Percentiles rank a stretch among this genome's conserved stretches.
Conservation (phyloP, 1,284 basidiomycete species). For the Apiotrichum brassicae region DNA sequence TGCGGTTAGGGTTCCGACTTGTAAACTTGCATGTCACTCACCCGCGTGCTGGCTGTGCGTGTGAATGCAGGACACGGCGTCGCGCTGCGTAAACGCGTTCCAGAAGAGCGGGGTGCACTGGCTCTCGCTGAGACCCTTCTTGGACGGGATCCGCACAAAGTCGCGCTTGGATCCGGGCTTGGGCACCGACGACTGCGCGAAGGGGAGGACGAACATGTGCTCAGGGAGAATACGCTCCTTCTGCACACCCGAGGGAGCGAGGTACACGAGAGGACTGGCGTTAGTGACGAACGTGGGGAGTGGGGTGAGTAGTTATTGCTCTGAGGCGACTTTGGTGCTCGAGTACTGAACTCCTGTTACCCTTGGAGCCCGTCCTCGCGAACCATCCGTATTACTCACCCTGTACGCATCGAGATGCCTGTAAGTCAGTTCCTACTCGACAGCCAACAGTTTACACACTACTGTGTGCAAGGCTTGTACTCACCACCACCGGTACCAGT, state of each 20-base stretch:
- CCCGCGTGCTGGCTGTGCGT: constrained; percentile 75
- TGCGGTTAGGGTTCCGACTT: not conserved
- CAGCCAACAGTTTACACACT: no score
- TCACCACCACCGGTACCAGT: constrained; percentile 52
- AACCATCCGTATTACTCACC: no score
- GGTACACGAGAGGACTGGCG: constrained; percentile 65
- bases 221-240: constrained; percentile 72
- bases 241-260: constrained; percentile 80
- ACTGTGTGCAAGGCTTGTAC: not conserved
- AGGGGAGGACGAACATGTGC: constrained; percentile 80
- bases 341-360: no score
- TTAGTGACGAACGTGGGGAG: no score
- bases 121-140: constrained; percentile 63
- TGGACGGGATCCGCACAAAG: constrained; percentile 64
- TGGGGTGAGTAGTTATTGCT: no score
- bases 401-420: constrained; percentile 62
- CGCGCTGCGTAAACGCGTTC: constrained; percentile 73
- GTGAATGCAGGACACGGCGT: constrained; percentile 75
- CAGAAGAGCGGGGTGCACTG: constrained; percentile 84
- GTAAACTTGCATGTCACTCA: constrained; percentile 10
- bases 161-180: constrained; percentile 61
- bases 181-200: constrained; percentile 55
- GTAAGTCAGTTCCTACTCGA: not conserved
- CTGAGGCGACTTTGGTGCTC: no score
- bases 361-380: no score